Percentiles rank a stretch among this genome's conserved stretches.
Conservation (phyloP, 1,284 basidiomycete genomes). For the Ceratobasidium sp. region DNA sequence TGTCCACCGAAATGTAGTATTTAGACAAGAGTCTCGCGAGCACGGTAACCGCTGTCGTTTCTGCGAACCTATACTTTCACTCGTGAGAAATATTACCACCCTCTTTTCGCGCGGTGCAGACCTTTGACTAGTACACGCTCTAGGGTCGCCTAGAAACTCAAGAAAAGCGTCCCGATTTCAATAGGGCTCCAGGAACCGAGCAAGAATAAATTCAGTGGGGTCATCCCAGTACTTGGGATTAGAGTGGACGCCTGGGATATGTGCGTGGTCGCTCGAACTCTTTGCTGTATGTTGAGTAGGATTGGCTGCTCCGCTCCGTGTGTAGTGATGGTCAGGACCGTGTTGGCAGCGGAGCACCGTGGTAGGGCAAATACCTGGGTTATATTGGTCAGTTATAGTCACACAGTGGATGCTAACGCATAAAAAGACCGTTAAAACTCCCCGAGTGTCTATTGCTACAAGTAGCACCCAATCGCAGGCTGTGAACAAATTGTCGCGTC, state of each 20-base stretch:
- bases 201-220: conserved; percentile 58
- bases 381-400: too few species aligned
- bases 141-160: conserved; percentile 59
- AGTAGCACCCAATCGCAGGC: too few species aligned
- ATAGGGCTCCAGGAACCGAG: conserved; percentile 55
- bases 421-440: too few species aligned
- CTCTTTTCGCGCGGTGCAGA: too few species aligned
- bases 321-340: too few species aligned
- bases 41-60: conserved; percentile 8
- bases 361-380: too few species aligned
- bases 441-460: too few species aligned
- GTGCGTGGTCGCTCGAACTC: conserved; percentile 43
- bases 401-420: too few species aligned
- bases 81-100: too few species aligned
- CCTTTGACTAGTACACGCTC: conserved; percentile 19
- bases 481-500: too few species aligned
- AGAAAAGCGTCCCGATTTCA: conserved; percentile 60
- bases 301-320: conserved; percentile 51
- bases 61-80: conserved; percentile 6
- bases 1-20: conserved; percentile 11
- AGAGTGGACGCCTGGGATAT: conserved; percentile 57
- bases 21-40: conserved; percentile 8
- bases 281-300: conserved; percentile 51
- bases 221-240: conserved; percentile 62
- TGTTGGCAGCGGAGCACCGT: too few species aligned